Percentiles rank a stretch among this genome's conserved stretches.
Conservation (phyloP, 306 rosid species). For the Psophocarpus tetragonolobus region DNA sequence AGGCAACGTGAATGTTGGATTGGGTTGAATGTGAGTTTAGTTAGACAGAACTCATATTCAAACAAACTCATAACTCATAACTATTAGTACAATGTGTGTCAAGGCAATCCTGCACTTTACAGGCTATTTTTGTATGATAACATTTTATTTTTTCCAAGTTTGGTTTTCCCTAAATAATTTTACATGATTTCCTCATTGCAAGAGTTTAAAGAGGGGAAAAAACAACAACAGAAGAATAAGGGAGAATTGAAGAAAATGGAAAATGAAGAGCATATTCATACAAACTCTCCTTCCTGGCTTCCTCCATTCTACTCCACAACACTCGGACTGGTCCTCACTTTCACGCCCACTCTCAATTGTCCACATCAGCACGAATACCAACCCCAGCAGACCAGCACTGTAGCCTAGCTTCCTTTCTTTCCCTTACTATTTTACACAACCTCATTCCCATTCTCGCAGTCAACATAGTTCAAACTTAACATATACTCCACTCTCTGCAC, state of each 20-base stretch:
- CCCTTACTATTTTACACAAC: background rate
- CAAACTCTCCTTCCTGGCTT: background rate
- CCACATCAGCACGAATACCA: background rate
- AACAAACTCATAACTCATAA: background rate
- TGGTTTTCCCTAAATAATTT: background rate
- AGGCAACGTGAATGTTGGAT: background rate
- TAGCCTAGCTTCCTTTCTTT: background rate
- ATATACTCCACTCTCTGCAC: background rate
- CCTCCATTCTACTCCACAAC: background rate
- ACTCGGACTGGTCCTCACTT: background rate
- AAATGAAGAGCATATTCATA: background rate
- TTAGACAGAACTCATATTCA: background rate
- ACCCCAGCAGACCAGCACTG: background rate
- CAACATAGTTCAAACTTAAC: background rate
- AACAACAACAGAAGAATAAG: background rate
- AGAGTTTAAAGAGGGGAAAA: background rate
- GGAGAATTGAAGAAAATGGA: background rate
- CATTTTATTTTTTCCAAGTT: slow-evolving; percentile 39
- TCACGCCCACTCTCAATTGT: background rate
- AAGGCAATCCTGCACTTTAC: background rate
- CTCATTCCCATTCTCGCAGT: background rate
- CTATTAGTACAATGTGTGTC: slow-evolving; percentile 42
- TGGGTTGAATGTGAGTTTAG: background rate
- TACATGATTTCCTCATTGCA: background rate
- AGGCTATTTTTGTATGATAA: slow-evolving; percentile 25